These are phyloP conservation scores for Chalciporus piperatus DNA, from an alignment of 768 basidiomycete species.

Conservation along the genomic window DNA sequence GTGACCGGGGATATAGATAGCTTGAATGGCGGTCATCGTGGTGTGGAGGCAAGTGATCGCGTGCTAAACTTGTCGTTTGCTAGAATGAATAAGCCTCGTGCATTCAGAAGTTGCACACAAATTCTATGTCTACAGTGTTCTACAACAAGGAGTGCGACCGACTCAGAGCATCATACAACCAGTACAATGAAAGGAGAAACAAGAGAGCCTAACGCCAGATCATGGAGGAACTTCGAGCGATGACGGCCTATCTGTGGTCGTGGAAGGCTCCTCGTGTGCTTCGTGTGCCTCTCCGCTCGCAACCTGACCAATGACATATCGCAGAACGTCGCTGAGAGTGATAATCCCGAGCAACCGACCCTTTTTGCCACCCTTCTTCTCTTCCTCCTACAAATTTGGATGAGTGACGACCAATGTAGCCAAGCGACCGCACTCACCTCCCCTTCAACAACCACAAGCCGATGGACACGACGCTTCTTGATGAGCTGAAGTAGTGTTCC, in stretches of 20 bases:
- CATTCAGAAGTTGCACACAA: not conserved
- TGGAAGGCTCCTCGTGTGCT: conserved; percentile 28
- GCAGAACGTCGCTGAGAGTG: conserved; percentile 84
- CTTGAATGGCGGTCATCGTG: conserved; percentile 71
- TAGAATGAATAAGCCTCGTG: not conserved
- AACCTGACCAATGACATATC: conserved; percentile 73
- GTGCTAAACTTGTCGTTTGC: not conserved
- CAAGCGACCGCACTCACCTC: conserved; percentile 48
- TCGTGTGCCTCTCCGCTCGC: conserved; percentile 47
- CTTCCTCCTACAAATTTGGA: conserved; percentile 62
- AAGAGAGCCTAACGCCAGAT: not conserved
- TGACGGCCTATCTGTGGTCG: conserved; percentile 12
- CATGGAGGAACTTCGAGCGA: conserved; percentile 17
- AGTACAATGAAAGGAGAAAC: conserved; percentile 7
- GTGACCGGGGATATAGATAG: conserved; percentile 64
- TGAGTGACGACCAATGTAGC: not conserved
- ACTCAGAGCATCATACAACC: conserved; percentile 1
- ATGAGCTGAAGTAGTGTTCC: conserved; percentile 88
- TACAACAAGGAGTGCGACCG: conserved; percentile 9
- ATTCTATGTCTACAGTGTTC: conserved; percentile 13
- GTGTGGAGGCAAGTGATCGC: conserved; percentile 7
- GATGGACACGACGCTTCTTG: conserved; percentile 90
- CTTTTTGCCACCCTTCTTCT: conserved; percentile 74
- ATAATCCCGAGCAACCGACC: conserved; percentile 84
- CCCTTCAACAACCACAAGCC: conserved; percentile 92